Percentiles rank a stretch among this genome's conserved stretches.
Conservation (phyloP, 2,329 filamentous ascomycete genomes). For the Colletotrichum melonis region DNA sequence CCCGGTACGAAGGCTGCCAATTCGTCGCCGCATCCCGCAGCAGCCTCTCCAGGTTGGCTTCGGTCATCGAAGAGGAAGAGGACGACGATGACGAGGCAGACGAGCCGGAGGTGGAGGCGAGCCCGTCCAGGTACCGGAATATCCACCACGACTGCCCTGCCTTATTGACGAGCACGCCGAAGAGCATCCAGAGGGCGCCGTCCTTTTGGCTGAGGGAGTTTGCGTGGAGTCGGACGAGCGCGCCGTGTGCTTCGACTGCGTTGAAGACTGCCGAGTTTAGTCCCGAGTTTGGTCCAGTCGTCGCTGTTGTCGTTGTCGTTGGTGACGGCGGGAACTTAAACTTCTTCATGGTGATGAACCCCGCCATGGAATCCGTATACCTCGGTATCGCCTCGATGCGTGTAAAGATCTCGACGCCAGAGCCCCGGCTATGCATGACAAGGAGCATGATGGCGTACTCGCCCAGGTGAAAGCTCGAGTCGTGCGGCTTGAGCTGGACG, state of each 20-base stretch:
- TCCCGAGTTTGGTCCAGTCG: too few relatives aligned
- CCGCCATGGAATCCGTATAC: conserved; percentile 7
- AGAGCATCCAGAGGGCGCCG: background rate
- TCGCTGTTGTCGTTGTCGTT: background rate
- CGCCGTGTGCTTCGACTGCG: conserved; percentile 5
- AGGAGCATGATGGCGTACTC: conserved; percentile 25
- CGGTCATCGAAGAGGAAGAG: background rate
- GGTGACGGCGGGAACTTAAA: background rate
- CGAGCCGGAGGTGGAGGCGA: background rate
- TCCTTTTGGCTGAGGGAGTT: background rate
- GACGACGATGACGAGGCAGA: background rate
- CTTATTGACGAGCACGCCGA: conserved; percentile 1
- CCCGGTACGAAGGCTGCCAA: background rate
- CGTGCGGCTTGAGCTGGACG: background rate
- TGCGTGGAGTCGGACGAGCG: background rate
- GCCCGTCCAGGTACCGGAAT: background rate
- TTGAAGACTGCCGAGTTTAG: background rate
- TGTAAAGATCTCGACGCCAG: background rate
- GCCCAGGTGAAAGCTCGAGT: conserved; percentile 3
- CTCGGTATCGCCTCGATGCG: conserved; percentile 18
- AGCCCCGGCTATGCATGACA: background rate
- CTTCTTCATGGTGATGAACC: conserved; percentile 16
- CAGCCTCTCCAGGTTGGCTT: background rate
- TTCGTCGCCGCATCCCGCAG: background rate
- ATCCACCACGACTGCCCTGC: conserved; percentile 3